Conservation (phyloP, 1,284 basidiomycete genomes). For the Cutaneotrichosporon spelunceum region DNA sequence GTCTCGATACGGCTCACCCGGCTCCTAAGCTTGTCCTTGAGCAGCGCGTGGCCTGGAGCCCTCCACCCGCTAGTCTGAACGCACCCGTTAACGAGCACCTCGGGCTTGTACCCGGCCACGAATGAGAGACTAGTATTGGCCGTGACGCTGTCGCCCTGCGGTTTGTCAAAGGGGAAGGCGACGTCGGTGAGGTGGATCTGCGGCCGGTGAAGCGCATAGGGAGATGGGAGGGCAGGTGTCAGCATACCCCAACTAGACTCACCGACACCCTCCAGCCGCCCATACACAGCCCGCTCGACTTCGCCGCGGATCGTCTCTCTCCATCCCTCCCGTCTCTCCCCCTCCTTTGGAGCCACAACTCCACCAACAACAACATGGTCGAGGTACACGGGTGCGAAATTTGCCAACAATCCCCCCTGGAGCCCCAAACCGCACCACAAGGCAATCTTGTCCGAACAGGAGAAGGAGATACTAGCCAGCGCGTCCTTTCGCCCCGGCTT, state of each 20-base stretch:
- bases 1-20: constrained; percentile 48
- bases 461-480: constrained; percentile 72
- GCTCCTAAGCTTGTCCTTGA: constrained; percentile 32
- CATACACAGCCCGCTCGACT: constrained; percentile 57
- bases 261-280: constrained; percentile 28
- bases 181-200: constrained; percentile 58
- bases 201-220: constrained; percentile 50
- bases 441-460: constrained; percentile 88
- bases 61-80: constrained; percentile 33
- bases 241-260: constrained; percentile 26
- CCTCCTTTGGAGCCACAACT: constrained; percentile 53
- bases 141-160: constrained; percentile 52
- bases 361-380: constrained; percentile 67
- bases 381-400: constrained; percentile 64
- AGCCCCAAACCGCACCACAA: constrained; percentile 74
- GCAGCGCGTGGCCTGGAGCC: constrained; percentile 28
- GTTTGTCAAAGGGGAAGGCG: constrained; percentile 22
- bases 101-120: constrained; percentile 61
- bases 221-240: constrained; percentile 11
- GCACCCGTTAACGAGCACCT: constrained; percentile 31
- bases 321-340: constrained; percentile 49
- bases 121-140: constrained; percentile 21
- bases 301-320: constrained; percentile 62
- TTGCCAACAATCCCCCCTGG: constrained; percentile 71
- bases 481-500: constrained; percentile 85